phyloP scores from a whole-genome alignment of 2,329 filamentous ascomycete species.

The Fusarium burgessii region DNA sequence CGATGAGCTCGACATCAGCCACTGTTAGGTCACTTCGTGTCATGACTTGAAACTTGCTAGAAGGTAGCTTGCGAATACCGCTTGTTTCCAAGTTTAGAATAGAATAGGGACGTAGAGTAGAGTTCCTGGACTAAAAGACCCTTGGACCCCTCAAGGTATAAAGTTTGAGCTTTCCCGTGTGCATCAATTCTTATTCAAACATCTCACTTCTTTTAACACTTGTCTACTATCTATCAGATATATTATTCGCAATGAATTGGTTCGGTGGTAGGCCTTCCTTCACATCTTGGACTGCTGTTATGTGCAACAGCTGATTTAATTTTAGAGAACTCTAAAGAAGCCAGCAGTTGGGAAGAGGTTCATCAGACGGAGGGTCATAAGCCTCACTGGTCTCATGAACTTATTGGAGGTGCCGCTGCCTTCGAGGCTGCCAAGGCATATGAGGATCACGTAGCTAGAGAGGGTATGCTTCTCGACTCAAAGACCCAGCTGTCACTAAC shows the following conservation, averaged over 20 bases:
- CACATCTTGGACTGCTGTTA: too few relatives aligned
- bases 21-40: not conserved
- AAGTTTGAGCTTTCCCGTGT: conserved; percentile 2
- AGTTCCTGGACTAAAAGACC: not conserved
- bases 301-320: not conserved
- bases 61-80: not conserved
- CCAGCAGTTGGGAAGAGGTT: too few relatives aligned
- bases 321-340: conserved; percentile 27
- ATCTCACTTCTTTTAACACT: not conserved
- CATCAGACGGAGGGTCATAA: too few relatives aligned
- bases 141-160: conserved; percentile 13
- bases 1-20: not conserved
- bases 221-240: not conserved
- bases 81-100: conserved; percentile 15
- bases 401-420: conserved; percentile 49
- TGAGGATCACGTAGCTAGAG: conserved; percentile 45
- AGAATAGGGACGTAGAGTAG: not conserved
- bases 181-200: not conserved
- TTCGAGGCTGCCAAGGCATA: conserved; percentile 50
- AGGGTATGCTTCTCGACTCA: conserved; percentile 32
- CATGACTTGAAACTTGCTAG: conserved; percentile 6
- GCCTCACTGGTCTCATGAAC: conserved; percentile 40
- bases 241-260: conserved; percentile 28
- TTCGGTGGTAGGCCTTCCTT: not conserved
- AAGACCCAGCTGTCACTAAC: not conserved